Conservation (phyloP, 2,329 filamentous ascomycete species). For the Chrysosporium queenslandicum region DNA sequence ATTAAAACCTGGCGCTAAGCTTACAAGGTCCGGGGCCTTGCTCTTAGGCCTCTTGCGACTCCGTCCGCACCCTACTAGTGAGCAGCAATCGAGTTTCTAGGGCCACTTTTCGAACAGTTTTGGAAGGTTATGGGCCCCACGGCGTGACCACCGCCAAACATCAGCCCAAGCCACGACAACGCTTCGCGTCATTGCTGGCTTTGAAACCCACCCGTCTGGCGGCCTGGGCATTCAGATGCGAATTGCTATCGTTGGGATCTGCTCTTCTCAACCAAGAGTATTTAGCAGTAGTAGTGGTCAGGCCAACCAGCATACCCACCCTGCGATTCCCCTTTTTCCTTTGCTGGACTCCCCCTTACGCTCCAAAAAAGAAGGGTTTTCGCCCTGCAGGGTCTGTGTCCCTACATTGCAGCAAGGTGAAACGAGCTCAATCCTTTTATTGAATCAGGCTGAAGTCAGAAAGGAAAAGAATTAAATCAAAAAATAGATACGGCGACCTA, state of each 20-base stretch:
- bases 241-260: not conserved
- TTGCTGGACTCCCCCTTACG: too few relatives aligned
- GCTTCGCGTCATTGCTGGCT: not conserved
- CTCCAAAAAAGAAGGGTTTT: not conserved
- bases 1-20: not conserved
- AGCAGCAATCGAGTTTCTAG: conserved; percentile 1
- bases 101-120: conserved; percentile 8
- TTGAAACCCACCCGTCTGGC: not conserved
- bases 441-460: conserved; percentile 2
- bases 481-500: not conserved
- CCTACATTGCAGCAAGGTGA: conserved; percentile 11
- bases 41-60: too few relatives aligned
- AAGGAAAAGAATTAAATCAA: too few relatives aligned
- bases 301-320: not conserved
- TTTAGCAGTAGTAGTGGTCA: too few relatives aligned
- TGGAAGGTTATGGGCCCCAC: conserved; percentile 5
- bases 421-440: conserved; percentile 7
- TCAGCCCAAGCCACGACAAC: not conserved
- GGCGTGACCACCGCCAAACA: not conserved
- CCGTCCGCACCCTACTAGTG: too few relatives aligned
- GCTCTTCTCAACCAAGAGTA: too few relatives aligned
- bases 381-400: conserved; percentile 9
- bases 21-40: not conserved
- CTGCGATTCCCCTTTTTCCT: not conserved
- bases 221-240: not conserved